Conservation (phyloP, 768 basidiomycete species). For the Dioszegia hungarica region DNA sequence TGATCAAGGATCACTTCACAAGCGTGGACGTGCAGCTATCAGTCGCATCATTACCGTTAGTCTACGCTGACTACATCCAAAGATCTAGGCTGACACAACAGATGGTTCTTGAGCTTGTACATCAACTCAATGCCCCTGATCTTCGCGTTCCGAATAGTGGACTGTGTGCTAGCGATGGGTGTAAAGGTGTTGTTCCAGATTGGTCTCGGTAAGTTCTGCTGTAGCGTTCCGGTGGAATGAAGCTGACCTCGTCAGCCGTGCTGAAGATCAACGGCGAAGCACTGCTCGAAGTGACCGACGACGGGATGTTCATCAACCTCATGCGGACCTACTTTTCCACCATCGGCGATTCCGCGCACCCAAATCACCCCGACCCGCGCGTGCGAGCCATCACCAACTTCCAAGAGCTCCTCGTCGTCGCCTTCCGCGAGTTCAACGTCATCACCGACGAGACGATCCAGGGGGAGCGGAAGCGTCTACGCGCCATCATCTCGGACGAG, state of each 20-base stretch:
- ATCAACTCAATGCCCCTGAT: constrained; percentile 66
- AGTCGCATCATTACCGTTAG: constrained; percentile 78
- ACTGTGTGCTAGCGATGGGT: constrained; percentile 98
- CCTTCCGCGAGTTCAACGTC: constrained; percentile 94
- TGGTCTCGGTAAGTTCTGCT: constrained; percentile 53
- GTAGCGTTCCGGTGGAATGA: background rate
- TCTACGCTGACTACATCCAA: background rate
- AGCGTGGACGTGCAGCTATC: constrained; percentile 91
- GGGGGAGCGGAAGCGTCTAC: constrained; percentile 75
- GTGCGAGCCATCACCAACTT: constrained; percentile 91
- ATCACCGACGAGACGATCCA: constrained; percentile 93
- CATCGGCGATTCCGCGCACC: constrained; percentile 89
- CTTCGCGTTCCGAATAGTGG: constrained; percentile 94
- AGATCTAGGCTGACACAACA: constrained; percentile 3
- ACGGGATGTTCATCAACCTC: constrained; percentile 89
- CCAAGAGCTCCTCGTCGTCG: constrained; percentile 91
- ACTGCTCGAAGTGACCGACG: constrained; percentile 87
- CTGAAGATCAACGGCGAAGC: constrained; percentile 96
- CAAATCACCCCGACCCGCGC: constrained; percentile 77
- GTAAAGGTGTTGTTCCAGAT: constrained; percentile 98
- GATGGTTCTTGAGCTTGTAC: constrained; percentile 92
- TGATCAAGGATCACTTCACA: constrained; percentile 89
- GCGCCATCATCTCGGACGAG: constrained; percentile 81
- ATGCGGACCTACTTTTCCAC: constrained; percentile 95
- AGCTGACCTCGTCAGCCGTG: constrained; percentile 59